phyloP scores from a whole-genome alignment of 2,329 filamentous ascomycete species.

The Truncatella angustata region DNA sequence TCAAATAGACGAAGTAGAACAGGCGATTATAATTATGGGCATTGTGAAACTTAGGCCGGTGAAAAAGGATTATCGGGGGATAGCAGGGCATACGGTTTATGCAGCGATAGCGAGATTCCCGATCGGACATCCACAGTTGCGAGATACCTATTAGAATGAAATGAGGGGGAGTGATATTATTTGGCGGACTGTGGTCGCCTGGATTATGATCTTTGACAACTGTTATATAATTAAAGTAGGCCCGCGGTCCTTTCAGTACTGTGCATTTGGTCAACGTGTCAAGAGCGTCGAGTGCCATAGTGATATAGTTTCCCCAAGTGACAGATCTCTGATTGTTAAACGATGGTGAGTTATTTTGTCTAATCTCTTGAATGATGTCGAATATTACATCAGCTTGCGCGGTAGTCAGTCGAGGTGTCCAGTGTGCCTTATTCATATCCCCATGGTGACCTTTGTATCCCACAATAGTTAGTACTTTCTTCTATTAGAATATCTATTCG shows the following conservation, averaged over 20 bases:
- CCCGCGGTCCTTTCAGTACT: background rate
- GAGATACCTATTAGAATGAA: background rate
- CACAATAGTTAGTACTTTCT: no score
- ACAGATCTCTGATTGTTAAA: background rate
- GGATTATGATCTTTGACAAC: background rate
- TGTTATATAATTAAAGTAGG: background rate
- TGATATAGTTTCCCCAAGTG: background rate
- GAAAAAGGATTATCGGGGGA: background rate
- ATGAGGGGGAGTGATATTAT: background rate
- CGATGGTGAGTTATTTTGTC: background rate
- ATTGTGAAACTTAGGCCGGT: background rate
- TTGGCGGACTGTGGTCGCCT: background rate
- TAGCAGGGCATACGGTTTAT: background rate
- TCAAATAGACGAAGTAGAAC: background rate
- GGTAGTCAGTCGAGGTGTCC: background rate
- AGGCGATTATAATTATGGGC: background rate
- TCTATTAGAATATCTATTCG: no score
- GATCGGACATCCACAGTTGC: background rate
- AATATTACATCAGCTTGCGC: background rate
- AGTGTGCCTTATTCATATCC: background rate
- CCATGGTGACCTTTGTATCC: no score
- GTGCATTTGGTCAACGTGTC: background rate
- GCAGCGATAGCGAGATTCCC: no score
- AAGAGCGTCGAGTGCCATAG: background rate
- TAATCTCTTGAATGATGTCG: background rate